Evolutionary conservation across 306 rosid genomes (phyloP).

Genomic region (Elaeagnus macrophylla): DNA sequence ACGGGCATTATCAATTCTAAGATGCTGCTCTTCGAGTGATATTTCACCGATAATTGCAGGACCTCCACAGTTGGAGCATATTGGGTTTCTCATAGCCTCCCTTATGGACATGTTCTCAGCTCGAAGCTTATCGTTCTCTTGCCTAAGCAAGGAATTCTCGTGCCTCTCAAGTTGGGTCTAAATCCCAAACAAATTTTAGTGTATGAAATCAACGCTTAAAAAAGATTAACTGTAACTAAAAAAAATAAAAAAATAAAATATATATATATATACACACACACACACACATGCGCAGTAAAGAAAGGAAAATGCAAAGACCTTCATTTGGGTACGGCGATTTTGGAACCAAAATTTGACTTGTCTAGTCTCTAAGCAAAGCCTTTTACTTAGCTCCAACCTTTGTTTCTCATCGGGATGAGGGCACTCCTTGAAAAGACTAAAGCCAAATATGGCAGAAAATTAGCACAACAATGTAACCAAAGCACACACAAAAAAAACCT

Average conservation of each 20-base stretch:
- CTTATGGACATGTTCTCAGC: constrained; percentile 89
- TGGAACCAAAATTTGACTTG: constrained; percentile 99
- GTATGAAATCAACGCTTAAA: not conserved
- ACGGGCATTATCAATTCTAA: constrained; percentile 76
- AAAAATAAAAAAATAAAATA: no score
- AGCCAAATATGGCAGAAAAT: not conserved
- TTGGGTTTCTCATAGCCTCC: constrained; percentile 90
- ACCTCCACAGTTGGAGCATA: constrained; percentile 88
- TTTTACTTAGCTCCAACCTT: constrained; percentile 66
- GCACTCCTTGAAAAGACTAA: constrained; percentile 80
- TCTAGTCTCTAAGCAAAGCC: constrained; percentile 74
- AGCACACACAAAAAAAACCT: not conserved
- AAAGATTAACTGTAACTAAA: not conserved
- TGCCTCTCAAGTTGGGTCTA: constrained; percentile 97
- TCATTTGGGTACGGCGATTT: constrained; percentile 96
- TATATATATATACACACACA: no score
- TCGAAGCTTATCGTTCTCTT: constrained; percentile 87
- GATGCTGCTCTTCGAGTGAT: constrained; percentile 83
- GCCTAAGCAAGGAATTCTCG: constrained; percentile 80
- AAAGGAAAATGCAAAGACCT: constrained; percentile 31
- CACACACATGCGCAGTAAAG: not conserved
- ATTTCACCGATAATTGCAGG: constrained; percentile 77
- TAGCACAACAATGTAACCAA: not conserved
- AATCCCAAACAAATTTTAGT: not conserved
- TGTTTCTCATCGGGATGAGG: constrained; percentile 99